phyloP scores from a whole-genome alignment of 805 yeast species.

The Helenozyma baotianmanensis region DNA sequence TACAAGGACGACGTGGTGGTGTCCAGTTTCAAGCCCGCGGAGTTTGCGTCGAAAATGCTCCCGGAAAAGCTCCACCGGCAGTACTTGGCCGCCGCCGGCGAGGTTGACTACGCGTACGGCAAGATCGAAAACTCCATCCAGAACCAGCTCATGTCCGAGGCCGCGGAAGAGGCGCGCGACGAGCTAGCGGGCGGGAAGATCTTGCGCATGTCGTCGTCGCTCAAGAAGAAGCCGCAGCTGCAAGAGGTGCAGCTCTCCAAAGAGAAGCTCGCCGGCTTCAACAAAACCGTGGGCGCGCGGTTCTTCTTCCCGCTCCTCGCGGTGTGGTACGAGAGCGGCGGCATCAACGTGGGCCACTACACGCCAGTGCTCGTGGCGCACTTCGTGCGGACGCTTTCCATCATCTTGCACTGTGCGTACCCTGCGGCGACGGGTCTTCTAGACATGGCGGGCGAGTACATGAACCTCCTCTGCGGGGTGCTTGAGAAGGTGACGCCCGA shows the following conservation, averaged over 20 bases:
- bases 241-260: conserved; percentile 6
- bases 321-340: conserved; percentile 48
- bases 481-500: conserved; percentile 19
- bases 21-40: conserved; percentile 24
- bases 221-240: conserved; percentile 15
- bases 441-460: conserved; percentile 55
- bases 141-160: conserved; percentile 28
- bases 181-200: conserved; percentile 36
- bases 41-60: conserved; percentile 37
- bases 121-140: conserved; percentile 22
- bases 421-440: conserved; percentile 47
- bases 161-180: conserved; percentile 28
- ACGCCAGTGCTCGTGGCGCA: conserved; percentile 54
- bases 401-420: conserved; percentile 54
- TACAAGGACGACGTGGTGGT: conserved; percentile 45
- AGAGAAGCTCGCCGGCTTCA: conserved; percentile 29
- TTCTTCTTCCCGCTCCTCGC: conserved; percentile 54
- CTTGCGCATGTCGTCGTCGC: conserved; percentile 37
- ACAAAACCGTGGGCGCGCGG: conserved; percentile 32
- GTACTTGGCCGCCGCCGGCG: conserved; percentile 27
- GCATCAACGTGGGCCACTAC: conserved; percentile 47
- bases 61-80: conserved; percentile 45
- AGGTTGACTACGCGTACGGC: conserved; percentile 14
- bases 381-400: conserved; percentile 52
- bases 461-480: conserved; percentile 30